phyloP scores from a whole-genome alignment of 352 stramenopile genomes.

The Globisporangium parvum region DNA sequence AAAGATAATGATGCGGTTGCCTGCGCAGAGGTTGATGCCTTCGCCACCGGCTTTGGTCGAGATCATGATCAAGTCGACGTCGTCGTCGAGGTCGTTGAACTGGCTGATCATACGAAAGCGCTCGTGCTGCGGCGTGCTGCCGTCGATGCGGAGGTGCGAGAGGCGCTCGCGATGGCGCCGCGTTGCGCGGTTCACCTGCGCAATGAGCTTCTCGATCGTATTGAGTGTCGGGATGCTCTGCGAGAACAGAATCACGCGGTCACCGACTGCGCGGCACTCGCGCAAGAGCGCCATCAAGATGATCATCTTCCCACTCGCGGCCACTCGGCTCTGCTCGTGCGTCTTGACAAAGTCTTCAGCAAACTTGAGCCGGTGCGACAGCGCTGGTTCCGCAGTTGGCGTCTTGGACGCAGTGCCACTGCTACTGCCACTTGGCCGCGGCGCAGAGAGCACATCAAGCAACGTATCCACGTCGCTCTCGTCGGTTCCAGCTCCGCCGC shows the following conservation, averaged over 20 bases:
- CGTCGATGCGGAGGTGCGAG: constrained; percentile 75
- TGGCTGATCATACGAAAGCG: constrained; percentile 72
- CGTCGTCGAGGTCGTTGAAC: constrained; percentile 81
- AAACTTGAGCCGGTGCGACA: constrained; percentile 65
- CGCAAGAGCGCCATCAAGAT: constrained; percentile 77
- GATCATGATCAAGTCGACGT: constrained; percentile 83
- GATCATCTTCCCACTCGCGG: constrained; percentile 85
- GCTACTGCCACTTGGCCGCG: neutral
- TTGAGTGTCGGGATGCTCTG: constrained; percentile 87
- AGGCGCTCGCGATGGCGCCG: constrained; percentile 41
- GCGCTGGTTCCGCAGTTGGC: neutral
- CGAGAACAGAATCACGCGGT: constrained; percentile 88
- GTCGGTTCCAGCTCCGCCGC: constrained; percentile 12
- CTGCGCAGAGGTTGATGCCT: constrained; percentile 85
- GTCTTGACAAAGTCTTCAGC: constrained; percentile 49
- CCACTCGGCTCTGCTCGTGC: constrained; percentile 46
- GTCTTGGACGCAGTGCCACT: neutral
- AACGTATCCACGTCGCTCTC: constrained; percentile 35
- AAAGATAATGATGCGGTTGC: constrained; percentile 89
- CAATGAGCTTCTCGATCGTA: constrained; percentile 67
- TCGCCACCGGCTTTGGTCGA: constrained; percentile 84
- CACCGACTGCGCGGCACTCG: constrained; percentile 58
- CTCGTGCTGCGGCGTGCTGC: constrained; percentile 71
- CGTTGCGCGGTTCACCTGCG: constrained; percentile 47
- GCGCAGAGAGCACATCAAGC: constrained; percentile 24